Conservation (phyloP, 2,329 filamentous ascomycete species). For the Fonsecaea nubica region DNA sequence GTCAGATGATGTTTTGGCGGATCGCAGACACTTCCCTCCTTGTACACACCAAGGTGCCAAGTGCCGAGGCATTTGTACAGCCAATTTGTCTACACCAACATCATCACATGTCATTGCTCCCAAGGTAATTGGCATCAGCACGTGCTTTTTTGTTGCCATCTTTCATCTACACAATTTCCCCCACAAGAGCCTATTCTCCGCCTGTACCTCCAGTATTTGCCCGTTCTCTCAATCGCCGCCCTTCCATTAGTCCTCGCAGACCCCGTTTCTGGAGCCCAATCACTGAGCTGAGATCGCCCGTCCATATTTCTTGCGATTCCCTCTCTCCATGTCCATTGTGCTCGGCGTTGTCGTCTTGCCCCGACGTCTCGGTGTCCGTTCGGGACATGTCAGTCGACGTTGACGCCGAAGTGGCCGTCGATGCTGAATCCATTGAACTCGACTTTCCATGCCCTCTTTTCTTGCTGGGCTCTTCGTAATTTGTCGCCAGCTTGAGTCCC, state of each 20-base stretch:
- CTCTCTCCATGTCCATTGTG: constrained; percentile 11
- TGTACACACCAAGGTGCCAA: too few species aligned
- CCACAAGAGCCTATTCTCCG: constrained; percentile 10
- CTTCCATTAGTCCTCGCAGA: constrained; percentile 91
- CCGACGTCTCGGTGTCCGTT: constrained; percentile 35
- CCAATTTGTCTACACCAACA: not conserved
- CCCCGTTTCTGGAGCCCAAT: constrained; percentile 96
- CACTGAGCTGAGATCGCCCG: constrained; percentile 75
- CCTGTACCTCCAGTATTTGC: constrained; percentile 36
- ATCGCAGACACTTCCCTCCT: constrained; percentile 3
- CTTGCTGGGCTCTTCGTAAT: constrained; percentile 27
- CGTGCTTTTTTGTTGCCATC: constrained; percentile 1
- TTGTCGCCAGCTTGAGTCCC: constrained; percentile 27
- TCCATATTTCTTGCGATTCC: constrained; percentile 71
- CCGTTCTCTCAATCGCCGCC: constrained; percentile 76
- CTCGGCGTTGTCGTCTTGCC: constrained; percentile 27
- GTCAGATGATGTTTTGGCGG: constrained; percentile 30
- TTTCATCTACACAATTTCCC: not conserved
- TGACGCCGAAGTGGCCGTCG: constrained; percentile 37
- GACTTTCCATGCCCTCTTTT: constrained; percentile 37
- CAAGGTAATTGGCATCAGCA: not conserved
- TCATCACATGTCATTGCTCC: constrained; percentile 15
- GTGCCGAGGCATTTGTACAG: constrained; percentile 17
- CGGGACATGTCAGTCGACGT: constrained; percentile 39
- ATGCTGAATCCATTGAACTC: constrained; percentile 36